Evolutionary conservation across 1,139 yeast species (phyloP).

Genomic region (Saccharomyces hybrid): DNA sequence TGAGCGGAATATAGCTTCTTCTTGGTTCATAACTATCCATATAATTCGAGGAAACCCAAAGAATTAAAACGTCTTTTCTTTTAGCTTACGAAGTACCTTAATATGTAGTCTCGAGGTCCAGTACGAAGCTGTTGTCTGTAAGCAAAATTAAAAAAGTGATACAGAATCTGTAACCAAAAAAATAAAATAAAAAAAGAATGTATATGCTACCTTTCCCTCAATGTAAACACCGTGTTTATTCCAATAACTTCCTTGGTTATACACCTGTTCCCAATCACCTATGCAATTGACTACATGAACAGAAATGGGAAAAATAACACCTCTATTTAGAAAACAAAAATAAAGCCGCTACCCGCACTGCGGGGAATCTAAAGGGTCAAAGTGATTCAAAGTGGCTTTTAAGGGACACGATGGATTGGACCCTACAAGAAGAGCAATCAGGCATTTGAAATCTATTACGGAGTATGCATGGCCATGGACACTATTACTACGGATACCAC

Average conservation of each 20-base stretch:
- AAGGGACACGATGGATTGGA: not conserved
- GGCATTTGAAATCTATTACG: too few species aligned
- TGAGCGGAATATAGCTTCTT: constrained; percentile 36
- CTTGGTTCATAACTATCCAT: constrained; percentile 12
- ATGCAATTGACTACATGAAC: not conserved
- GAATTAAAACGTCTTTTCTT: not conserved
- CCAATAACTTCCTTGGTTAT: not conserved
- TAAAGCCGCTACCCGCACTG: not conserved
- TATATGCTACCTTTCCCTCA: not conserved
- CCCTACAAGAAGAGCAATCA: not conserved
- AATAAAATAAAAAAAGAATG: not conserved
- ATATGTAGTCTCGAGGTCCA: not conserved
- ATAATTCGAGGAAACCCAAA: constrained; percentile 3
- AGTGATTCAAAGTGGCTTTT: not conserved
- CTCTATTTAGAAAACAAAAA: constrained; percentile 1
- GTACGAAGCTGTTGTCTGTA: not conserved
- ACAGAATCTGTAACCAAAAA: not conserved
- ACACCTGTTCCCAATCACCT: not conserved
- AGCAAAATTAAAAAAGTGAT: not conserved
- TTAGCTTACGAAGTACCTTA: not conserved
- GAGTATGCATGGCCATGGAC: not conserved
- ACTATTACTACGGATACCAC: not conserved
- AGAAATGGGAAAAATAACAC: not conserved
- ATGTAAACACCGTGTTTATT: not conserved
- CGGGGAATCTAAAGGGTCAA: not conserved